Base-by-base conservation (phyloP, 148 eudicot genomes). In the Silene latifolia region DNA sequence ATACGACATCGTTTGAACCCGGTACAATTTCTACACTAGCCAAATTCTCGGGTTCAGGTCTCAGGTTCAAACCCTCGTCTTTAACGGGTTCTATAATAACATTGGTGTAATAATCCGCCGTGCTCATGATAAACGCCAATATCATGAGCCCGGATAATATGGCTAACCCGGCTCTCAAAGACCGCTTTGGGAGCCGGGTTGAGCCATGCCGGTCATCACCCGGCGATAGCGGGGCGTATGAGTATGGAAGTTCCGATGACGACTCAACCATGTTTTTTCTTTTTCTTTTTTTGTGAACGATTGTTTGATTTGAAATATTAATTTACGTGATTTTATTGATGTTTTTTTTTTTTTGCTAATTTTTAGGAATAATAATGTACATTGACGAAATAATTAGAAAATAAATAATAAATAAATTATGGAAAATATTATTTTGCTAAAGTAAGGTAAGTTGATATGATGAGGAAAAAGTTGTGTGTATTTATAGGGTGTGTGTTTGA, bases 111-210 rank as follows among this genome's bases (percentile, higher is more conserved):
- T 65, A 61, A 14, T 77, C 80, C 18, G 78, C 7, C 7, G 73
- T 9, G n/a, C 80, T 73, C 51, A 86, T 54, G 47, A 84, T 46
- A 68, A 83, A 62, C 32, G 84, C 83, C 0, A 53, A 29, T 42
- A 81, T 51, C 79, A 85, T 57, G 47, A 86, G 80, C 54, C 76
- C 84, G 4, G 80, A 74, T 20, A 82, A 14, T 4, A 86, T 10
- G 12, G 78, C n/a, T 35, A 76, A n/a, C 75, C 82, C 82, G 19
- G 62, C 67, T 44, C 67, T 71, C 25, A 67, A 29, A 0, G 80
- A 74, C 27, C 80, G 59, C 23, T 29, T 64, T 19, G 39, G 44
- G 24, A 4, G 25, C 65, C 69, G 57, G 35, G 42, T 32, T 46
- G 39, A 48, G 29, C 25, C 74, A n/a, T 61, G 8, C 17, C 56